phyloP scores from a whole-genome alignment of 495 filamentous ascomycete genomes.

The Pyronema domesticum region DNA sequence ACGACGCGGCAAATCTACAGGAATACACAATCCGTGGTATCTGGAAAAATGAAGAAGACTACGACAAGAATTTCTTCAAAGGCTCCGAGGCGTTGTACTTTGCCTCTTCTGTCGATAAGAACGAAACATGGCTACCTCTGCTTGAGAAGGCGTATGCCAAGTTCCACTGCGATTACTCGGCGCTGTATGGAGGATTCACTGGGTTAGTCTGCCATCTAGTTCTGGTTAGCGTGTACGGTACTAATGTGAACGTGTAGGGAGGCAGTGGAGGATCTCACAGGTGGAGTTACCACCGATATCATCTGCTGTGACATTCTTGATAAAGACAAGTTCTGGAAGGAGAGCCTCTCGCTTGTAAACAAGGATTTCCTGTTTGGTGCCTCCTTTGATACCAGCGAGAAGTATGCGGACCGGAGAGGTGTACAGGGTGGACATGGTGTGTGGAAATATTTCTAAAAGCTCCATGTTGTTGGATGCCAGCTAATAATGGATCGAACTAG shows the following conservation, averaged over 20 bases:
- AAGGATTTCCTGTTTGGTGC: conserved; percentile 64
- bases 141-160: conserved; percentile 96
- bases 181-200: conserved; percentile 71
- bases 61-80: conserved; percentile 45
- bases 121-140: conserved; percentile 88
- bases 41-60: conserved; percentile 37
- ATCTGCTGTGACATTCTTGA: conserved; percentile 70
- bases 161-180: conserved; percentile 47
- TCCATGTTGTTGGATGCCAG: too few species aligned
- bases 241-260: conserved; percentile 34
- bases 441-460: too few species aligned
- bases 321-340: conserved; percentile 72
- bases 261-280: conserved; percentile 82
- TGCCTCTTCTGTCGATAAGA: conserved; percentile 64
- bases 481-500: conserved; percentile 31
- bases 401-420: too few species aligned
- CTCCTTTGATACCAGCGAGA: conserved; percentile 7
- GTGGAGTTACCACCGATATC: conserved; percentile 71
- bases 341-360: conserved; percentile 73
- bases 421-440: too few species aligned
- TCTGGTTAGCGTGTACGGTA: not conserved
- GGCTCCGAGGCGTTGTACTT: conserved; percentile 60
- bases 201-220: conserved; percentile 29
- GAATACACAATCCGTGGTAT: conserved; percentile 25
- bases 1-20: conserved; percentile 10